phyloP scores from a whole-genome alignment of 2,329 filamentous ascomycete species.

The Phoma sp. region DNA sequence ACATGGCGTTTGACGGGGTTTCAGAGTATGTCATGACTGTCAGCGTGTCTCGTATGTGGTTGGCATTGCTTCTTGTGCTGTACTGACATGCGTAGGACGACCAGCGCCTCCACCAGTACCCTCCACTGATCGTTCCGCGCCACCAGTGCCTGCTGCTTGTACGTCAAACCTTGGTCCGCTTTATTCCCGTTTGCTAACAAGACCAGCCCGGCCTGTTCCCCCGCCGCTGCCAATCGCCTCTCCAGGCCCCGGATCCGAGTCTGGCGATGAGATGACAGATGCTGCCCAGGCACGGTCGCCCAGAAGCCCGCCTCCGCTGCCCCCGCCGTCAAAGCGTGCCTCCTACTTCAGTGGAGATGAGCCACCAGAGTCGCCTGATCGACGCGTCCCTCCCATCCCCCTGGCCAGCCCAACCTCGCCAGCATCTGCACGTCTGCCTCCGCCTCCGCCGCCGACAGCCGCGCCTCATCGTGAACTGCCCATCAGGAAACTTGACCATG shows the following conservation, averaged over 20 bases:
- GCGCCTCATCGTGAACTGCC: constrained; percentile 48
- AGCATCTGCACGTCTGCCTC: constrained; percentile 50
- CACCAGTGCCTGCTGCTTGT: constrained; percentile 48
- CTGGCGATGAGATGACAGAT: constrained; percentile 78
- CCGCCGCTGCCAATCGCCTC: constrained; percentile 65
- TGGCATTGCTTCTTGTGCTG: no score
- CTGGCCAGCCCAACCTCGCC: constrained; percentile 46
- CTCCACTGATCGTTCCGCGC: constrained; percentile 31
- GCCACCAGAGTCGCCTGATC: constrained; percentile 34
- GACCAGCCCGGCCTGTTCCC: constrained; percentile 68
- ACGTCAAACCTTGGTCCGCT: no score
- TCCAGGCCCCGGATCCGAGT: constrained; percentile 80
- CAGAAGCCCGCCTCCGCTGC: constrained; percentile 34
- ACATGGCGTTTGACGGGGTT: constrained; percentile 39
- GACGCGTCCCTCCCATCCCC: constrained; percentile 63
- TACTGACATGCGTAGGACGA: constrained; percentile 51
- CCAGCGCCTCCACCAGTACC: constrained; percentile 41
- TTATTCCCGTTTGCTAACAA: constrained; percentile 9
- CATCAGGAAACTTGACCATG: constrained; percentile 61
- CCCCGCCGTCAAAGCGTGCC: constrained; percentile 45
- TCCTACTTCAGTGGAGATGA: constrained; percentile 54
- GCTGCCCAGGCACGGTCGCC: constrained; percentile 43
- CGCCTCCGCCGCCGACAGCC: constrained; percentile 56
- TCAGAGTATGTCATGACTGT: constrained; percentile 50
- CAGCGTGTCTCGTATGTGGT: constrained; percentile 51